These are phyloP conservation scores for Pseudoturritis turrita DNA, from an alignment of 345 rosid species.

Conservation along the genomic window DNA sequence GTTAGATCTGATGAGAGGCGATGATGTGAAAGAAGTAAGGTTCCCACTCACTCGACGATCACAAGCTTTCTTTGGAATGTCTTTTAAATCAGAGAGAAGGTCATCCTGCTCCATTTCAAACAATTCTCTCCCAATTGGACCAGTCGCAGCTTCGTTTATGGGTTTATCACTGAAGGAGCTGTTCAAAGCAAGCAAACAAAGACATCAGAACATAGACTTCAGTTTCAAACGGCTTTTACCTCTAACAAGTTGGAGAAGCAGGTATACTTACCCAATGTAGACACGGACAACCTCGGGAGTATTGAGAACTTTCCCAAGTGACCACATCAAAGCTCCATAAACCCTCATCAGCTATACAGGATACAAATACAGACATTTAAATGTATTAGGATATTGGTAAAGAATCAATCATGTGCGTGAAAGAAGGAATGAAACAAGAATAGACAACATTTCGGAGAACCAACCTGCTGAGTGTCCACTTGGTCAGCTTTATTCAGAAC, in stretches of 20 bases:
- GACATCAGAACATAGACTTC: conserved; percentile 4
- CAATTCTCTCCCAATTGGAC: conserved; percentile 89
- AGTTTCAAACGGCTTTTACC: not conserved
- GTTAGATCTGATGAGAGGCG: not conserved
- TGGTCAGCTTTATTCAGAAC: conserved; percentile 97
- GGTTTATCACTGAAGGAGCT: conserved; percentile 97
- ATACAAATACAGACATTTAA: not conserved
- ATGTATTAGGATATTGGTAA: not conserved
- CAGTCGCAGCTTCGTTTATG: conserved; percentile 62
- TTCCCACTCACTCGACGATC: conserved; percentile 80
- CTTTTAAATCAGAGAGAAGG: conserved; percentile 83
- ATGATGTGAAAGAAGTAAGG: not conserved
- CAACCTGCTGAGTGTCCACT: conserved; percentile 89
- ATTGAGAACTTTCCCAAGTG: conserved; percentile 93
- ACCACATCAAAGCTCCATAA: conserved; percentile 98
- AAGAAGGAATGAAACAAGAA: not conserved
- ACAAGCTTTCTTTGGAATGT: conserved; percentile 96
- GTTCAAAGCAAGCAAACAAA: conserved; percentile 20
- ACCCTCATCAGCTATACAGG: conserved; percentile 88
- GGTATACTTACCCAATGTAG: conserved; percentile 71
- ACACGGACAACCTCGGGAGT: conserved; percentile 95
- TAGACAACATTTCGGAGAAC: not conserved
- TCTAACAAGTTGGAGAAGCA: not conserved
- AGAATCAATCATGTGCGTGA: not conserved
- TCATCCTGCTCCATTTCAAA: conserved; percentile 94